Evolutionary conservation across 2,329 filamentous ascomycete genomes (phyloP), one percentile per base, ranked within the genome.

Genomic region (Cercospora zeae-maydis): DNA sequence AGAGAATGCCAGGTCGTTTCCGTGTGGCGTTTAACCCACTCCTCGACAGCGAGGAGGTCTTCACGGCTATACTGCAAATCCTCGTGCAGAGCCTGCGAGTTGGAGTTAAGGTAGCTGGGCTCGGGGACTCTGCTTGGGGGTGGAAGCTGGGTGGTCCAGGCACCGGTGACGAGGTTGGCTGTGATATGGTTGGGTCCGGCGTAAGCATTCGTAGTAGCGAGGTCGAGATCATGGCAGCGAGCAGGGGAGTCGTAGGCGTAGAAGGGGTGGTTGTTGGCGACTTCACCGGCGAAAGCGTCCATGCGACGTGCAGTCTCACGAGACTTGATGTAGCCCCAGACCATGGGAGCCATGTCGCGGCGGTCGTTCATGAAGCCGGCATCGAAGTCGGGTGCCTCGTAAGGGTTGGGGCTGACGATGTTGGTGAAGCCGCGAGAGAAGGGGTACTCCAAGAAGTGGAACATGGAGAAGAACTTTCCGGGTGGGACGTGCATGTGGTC

Each of bases 241-340:
- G 88, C 90, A 0, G 86, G 83, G 19, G 86, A 90, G 76, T 91
- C 85, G 72, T 82, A 91, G 51, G 83, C 79, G 73, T 89, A 93
- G 80, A 88, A 87, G 10, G 90, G 90, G 74, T 69, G 67, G 62
- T 64, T 66, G 62, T 57, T 55, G 54, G 62, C 62, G 9, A 90
- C 88, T 74, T 93, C 90, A 64, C 90, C 90, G 1, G 89, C 89
- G 67, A 91, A 92, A 0, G 89, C 86, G 27, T 88, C 83, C 89
- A 92, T 92, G 66, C 89, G 85, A 3, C 90, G 84, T 1, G 90
- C 90, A 3, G 89, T 92, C 81, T 92, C 89, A 62, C 89, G 87
- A 1, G 87, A 90, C 78, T 92, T 92, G 80, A 92, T 90, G 77
- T 92, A 92, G 3, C 87, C 87, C 89, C 90, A 92, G 5, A 93